Evolutionary conservation across 1,284 basidiomycete genomes (phyloP), one percentile per base, ranked within the genome.

Genomic region (Cutaneotrichosporon sp.): DNA sequence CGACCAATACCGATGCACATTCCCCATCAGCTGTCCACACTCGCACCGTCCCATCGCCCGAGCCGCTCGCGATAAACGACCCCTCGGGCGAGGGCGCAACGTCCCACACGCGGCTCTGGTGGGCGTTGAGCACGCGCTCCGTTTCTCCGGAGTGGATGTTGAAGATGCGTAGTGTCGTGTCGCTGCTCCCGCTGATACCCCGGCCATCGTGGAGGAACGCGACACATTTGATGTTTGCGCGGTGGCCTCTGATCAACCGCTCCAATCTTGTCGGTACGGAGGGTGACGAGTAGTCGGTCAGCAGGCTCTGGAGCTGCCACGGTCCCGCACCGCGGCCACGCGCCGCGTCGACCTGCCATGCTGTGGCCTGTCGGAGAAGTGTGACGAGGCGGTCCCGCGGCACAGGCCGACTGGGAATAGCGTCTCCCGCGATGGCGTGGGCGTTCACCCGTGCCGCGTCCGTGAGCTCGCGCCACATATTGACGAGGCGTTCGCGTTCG

Each of bases 171-270:
- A 81, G 65, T 4, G 80, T 79, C 5, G 72, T 69, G 62, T 81
- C 80, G 65, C 76, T 79, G 7, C 80, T 80, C 10, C 83, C 83
- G 60, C 80, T 81, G 58, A 82, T 79, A 26, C 79, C 72, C 36
- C 76, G 74, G 3, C 76, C 78, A 4, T 76, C 69, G 42, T 78
- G 79, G n/a, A 84, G 73, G 65, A 82, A 81, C 22, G 76, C 73
- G 7, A 83, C 76, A 63, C 76, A 77, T 70, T 84, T 84, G 60
- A 84, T 76, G 68, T 83, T 83, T 18, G 80, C 78, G 2, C 69
- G 62, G 64, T 83, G 83, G 0, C 81, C 80, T 16, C 70, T 68
- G 36, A 83, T 73, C 3, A 73, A 65, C 9, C 63, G 59, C 10
- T 65, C 53, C 11, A 80, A 66, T 0, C 63, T 42, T 22, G 71